Conservation (phyloP, 169 alveolate genomes). For the Babesia caballi region DNA sequence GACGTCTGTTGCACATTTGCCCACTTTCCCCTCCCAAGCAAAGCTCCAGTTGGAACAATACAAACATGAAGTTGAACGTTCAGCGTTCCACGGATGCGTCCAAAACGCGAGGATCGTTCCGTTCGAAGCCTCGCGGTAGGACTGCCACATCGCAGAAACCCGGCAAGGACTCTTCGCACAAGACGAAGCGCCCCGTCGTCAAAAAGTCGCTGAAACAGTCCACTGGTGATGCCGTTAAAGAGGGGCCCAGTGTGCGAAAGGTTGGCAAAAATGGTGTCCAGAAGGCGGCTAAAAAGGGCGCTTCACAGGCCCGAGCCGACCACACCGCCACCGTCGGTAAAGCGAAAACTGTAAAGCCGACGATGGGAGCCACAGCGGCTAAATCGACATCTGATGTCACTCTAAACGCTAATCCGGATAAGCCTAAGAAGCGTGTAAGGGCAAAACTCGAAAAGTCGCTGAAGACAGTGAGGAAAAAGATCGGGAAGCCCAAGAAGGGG, state of each 20-base stretch:
- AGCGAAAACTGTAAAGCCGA: too few relatives aligned
- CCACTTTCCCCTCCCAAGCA: too few relatives aligned
- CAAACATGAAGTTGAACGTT: constrained; percentile 27
- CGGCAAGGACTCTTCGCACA: not conserved
- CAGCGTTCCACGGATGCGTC: constrained; percentile 8
- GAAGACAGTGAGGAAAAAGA: not conserved
- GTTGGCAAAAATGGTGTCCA: not conserved
- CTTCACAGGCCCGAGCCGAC: not conserved
- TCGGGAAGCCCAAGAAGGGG: not conserved
- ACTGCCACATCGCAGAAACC: not conserved
- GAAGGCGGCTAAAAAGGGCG: not conserved
- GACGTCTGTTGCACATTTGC: too few relatives aligned
- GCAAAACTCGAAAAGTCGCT: too few relatives aligned
- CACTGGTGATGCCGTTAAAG: not conserved
- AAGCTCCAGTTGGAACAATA: too few relatives aligned
- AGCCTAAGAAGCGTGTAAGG: too few relatives aligned
- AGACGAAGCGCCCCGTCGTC: not conserved
- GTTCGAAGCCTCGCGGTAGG: not conserved
- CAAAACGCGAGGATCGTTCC: not conserved
- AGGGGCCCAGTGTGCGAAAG: not conserved
- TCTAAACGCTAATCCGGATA: too few relatives aligned
- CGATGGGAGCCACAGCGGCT: too few relatives aligned
- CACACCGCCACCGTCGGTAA: too few relatives aligned
- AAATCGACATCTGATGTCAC: too few relatives aligned
- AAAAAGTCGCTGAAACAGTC: not conserved